Evolutionary conservation across 768 basidiomycete genomes (phyloP).

Genomic region (Rhizopogon vinicolor): DNA sequence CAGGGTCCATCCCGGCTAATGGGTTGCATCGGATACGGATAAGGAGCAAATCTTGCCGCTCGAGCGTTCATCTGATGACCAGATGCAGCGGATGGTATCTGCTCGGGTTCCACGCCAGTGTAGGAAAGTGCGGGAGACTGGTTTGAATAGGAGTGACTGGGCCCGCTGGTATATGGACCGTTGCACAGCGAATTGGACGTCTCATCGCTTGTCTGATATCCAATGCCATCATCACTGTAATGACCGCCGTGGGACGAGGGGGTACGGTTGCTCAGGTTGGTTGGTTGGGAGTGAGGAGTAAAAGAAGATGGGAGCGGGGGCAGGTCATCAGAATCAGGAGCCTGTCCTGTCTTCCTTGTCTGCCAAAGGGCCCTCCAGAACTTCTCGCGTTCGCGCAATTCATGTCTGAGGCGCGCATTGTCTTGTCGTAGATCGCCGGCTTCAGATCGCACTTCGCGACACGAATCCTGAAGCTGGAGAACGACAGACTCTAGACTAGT

Average conservation of each 20-base stretch:
- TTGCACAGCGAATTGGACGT: constrained; percentile 36
- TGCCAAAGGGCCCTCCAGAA: constrained; percentile 70
- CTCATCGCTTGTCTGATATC: constrained; percentile 48
- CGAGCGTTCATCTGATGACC: constrained; percentile 35
- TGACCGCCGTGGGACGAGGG: constrained; percentile 32
- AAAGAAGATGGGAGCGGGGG: constrained; percentile 45
- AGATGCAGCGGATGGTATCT: constrained; percentile 17
- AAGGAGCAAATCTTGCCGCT: constrained; percentile 48
- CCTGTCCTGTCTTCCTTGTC: constrained; percentile 52
- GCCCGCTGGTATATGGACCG: constrained; percentile 38
- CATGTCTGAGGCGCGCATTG: constrained; percentile 57
- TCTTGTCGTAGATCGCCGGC: constrained; percentile 60
- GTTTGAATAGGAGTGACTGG: constrained; percentile 34
- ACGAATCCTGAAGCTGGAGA: constrained; percentile 77
- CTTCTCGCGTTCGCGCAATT: constrained; percentile 68
- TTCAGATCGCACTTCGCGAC: constrained; percentile 61
- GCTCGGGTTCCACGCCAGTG: constrained; percentile 27
- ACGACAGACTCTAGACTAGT: constrained; percentile 85
- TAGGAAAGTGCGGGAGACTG: constrained; percentile 47
- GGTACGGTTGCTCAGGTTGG: constrained; percentile 30
- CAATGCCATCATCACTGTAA: constrained; percentile 37
- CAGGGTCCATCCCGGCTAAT: constrained; percentile 26
- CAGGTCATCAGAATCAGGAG: constrained; percentile 47
- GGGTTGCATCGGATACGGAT: constrained; percentile 36
- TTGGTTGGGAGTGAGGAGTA: constrained; percentile 28